Base-by-base conservation (phyloP, 345 rosid species). In the Salix koriyanagi region DNA sequence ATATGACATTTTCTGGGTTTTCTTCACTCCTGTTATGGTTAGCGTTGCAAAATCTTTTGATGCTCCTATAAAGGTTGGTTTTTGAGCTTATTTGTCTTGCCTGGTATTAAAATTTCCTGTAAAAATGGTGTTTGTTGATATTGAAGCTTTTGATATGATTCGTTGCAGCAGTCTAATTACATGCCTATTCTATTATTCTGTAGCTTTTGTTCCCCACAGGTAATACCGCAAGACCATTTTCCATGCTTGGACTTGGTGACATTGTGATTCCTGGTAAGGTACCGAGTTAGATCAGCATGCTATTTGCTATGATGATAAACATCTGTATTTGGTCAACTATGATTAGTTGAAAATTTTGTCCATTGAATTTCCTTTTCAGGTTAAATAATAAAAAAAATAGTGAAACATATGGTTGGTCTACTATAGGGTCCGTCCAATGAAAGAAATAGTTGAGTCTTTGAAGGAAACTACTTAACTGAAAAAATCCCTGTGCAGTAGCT, bases 221-320 rank as follows among this genome's bases (percentile, higher is more conserved):
- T 2, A 94, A 91, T 80, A 36, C 87, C 62, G 80, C 81, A 39
- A 85, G 99, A 23, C 99, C 99, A 54, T 96, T 83, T 85, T 96
- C 99, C 83, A 92, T 96, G 99, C 97, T 96, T 81, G 98, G 99
- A 34, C 99, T 96, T 86, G 99, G 99, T 79, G 99, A 93, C 73
- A 94, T 96, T 86, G 99, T 96, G 78, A 94, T 96, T 69, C 99
- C 99, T 5, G 99, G 99, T 94, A 90, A 71, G 84, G 30, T 60
- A 41, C 37, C 69, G 60, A 71, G 67, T 44, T 44, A 71, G 25
- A 34, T 81, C 11, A 7, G 67, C 25, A 19, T 37, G 26, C 65
- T 30, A 65, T 32, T 9, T 67, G 65, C 48, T 48, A 7, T 44
- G 65, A 56, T 70, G n/a, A 41, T 56, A 56, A 25, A 54, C 61